These are phyloP conservation scores for Penicillium malachiteum DNA, from an alignment of 495 filamentous ascomycete species.

Conservation along the genomic window DNA sequence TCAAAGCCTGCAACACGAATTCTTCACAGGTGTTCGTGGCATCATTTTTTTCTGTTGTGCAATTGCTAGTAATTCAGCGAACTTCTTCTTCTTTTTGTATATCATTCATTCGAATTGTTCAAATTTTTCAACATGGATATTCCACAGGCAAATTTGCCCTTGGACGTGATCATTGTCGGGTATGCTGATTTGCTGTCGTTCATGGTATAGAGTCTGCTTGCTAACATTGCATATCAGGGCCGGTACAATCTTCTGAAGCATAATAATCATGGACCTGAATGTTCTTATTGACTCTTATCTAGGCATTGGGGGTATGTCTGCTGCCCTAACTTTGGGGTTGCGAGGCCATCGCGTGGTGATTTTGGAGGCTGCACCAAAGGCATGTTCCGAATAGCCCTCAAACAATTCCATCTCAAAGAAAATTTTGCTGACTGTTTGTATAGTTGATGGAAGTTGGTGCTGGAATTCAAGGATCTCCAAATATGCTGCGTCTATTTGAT, in stretches of 20 bases:
- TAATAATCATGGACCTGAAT: neutral
- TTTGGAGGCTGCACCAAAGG: constrained; percentile 40
- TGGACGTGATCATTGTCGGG: constrained; percentile 38
- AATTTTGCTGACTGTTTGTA: constrained; percentile 7
- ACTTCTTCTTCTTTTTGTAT: neutral
- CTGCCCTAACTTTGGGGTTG: constrained; percentile 61
- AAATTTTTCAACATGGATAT: constrained; percentile 18
- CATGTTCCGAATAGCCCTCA: constrained; percentile 7
- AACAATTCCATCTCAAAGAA: neutral
- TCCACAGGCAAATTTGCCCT: constrained; percentile 23
- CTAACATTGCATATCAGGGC: constrained; percentile 26
- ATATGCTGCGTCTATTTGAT: constrained; percentile 71
- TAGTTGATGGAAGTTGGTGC: constrained; percentile 65
- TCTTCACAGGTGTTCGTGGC: neutral
- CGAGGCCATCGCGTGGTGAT: constrained; percentile 44
- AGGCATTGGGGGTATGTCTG: constrained; percentile 65
- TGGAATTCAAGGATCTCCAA: constrained; percentile 77
- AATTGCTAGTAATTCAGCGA: neutral
- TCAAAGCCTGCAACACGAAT: neutral
- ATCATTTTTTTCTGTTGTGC: neutral
- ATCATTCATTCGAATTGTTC: neutral
- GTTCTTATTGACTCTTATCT: constrained; percentile 16
- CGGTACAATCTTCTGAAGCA: constrained; percentile 26
- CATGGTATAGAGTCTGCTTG: neutral
- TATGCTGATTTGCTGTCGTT: constrained; percentile 10